These are phyloP conservation scores for Coniferiporia weirii DNA, from an alignment of 1,284 basidiomycete species.

Conservation along the genomic window DNA sequence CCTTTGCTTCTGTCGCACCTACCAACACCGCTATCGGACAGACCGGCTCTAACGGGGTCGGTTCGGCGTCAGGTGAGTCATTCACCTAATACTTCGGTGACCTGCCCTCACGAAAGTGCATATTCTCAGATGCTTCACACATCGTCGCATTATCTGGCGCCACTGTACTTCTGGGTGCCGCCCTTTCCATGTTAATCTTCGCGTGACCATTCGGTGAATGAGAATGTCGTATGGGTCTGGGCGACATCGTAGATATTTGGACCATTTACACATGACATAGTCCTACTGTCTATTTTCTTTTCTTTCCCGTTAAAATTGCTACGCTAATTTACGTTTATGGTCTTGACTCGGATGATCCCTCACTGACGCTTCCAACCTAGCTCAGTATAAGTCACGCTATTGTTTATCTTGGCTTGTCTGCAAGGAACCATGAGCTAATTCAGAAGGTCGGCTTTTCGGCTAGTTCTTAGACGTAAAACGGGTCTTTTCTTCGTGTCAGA, in stretches of 20 bases:
- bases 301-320: not conserved
- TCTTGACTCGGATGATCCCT: too few relatives aligned
- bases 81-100: not conserved
- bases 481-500: too few relatives aligned
- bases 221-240: not conserved
- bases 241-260: not conserved
- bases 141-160: not conserved
- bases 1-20: conserved; percentile 32
- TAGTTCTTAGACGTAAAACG: too few relatives aligned
- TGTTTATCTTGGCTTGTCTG: too few relatives aligned
- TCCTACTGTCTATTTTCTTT: too few relatives aligned
- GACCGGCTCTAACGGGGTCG: not conserved
- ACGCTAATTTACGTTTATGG: too few relatives aligned
- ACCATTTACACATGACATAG: not conserved
- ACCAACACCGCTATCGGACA: conserved; percentile 17
- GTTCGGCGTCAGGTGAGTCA: not conserved
- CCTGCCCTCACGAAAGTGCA: not conserved
- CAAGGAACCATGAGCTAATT: too few relatives aligned
- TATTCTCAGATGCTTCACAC: not conserved
- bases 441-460: too few relatives aligned
- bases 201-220: not conserved
- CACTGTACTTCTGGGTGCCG: not conserved
- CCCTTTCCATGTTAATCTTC: not conserved
- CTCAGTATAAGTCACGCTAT: too few relatives aligned
- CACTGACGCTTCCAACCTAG: too few relatives aligned